A percentile compares a stretch with the other conserved stretches of the same genome.
These are phyloP conservation scores for Boletus tomentosulus DNA, from an alignment of 768 basidiomycete species.

Conservation along the genomic window DNA sequence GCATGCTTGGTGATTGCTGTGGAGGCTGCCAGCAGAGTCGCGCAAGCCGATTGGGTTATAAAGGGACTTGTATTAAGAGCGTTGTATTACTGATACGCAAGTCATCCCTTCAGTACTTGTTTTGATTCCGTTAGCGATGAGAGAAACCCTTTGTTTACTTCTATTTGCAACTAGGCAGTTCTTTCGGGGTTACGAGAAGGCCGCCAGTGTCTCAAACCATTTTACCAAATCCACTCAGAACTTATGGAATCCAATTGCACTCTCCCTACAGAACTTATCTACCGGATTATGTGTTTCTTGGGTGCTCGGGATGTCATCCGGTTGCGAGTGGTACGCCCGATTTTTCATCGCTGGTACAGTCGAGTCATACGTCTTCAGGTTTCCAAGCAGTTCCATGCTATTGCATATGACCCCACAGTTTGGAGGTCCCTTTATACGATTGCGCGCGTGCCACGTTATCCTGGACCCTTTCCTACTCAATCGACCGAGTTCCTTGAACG, in stretches of 20 bases:
- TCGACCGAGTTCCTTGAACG: background rate
- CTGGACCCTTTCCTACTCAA: background rate
- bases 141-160: too few relatives aligned
- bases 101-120: too few relatives aligned
- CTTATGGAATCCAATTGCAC: background rate
- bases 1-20: slow-evolving; percentile 12
- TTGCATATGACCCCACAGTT: background rate
- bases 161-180: background rate
- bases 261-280: background rate
- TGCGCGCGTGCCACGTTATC: background rate
- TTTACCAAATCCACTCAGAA: background rate
- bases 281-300: background rate
- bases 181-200: too few relatives aligned
- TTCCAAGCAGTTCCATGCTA: background rate
- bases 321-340: background rate
- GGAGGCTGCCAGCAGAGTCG: background rate
- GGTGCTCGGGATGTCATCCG: background rate
- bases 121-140: too few relatives aligned
- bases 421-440: background rate
- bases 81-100: too few relatives aligned
- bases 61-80: too few relatives aligned
- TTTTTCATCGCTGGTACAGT: background rate
- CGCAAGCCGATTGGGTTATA: background rate
- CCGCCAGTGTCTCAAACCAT: too few relatives aligned
- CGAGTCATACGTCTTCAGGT: background rate